Conservation (phyloP, 1,284 basidiomycete species). For the Ceratobasidium sp. region DNA sequence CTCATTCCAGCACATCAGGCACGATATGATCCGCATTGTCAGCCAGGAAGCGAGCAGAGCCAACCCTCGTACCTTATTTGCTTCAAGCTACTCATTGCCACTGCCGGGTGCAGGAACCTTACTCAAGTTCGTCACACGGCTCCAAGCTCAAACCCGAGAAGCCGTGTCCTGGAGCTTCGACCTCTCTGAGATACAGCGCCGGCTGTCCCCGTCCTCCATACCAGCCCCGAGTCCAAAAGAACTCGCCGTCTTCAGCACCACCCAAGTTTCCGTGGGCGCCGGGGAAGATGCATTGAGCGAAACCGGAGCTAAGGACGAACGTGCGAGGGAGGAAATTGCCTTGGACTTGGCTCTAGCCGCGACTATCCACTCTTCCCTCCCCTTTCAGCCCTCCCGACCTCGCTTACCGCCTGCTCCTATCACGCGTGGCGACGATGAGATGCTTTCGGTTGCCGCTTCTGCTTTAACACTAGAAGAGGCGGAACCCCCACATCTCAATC, state of each 20-base stretch:
- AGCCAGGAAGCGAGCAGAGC: slow-evolving; percentile 4
- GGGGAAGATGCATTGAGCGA: neutral
- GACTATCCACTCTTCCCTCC: slow-evolving; percentile 61
- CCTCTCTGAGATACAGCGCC: slow-evolving; percentile 4
- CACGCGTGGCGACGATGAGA: slow-evolving; percentile 57
- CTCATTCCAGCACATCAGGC: neutral
- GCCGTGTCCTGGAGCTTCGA: slow-evolving; percentile 16
- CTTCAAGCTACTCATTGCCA: slow-evolving; percentile 14
- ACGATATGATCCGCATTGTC: slow-evolving; percentile 25
- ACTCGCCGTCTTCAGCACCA: slow-evolving; percentile 4
- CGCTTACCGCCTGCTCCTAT: slow-evolving; percentile 46
- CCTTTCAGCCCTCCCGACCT: slow-evolving; percentile 51
- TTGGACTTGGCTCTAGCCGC: slow-evolving; percentile 67
- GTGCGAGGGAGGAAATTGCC: slow-evolving; percentile 65
- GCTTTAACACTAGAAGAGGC: slow-evolving; percentile 60
- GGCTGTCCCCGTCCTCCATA: neutral
- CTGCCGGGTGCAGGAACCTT: slow-evolving; percentile 1
- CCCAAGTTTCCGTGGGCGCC: neutral
- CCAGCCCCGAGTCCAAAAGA: slow-evolving; percentile 17
- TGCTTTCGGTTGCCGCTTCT: slow-evolving; percentile 54
- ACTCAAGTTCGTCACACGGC: slow-evolving; percentile 12
- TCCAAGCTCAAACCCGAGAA: slow-evolving; percentile 13
- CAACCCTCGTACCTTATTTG: slow-evolving; percentile 16
- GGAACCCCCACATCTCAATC: slow-evolving; percentile 62
- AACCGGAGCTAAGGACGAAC: slow-evolving; percentile 53